Base-by-base conservation (phyloP, 2,329 filamentous ascomycete genomes). In the Arthrobotrys sinensis region DNA sequence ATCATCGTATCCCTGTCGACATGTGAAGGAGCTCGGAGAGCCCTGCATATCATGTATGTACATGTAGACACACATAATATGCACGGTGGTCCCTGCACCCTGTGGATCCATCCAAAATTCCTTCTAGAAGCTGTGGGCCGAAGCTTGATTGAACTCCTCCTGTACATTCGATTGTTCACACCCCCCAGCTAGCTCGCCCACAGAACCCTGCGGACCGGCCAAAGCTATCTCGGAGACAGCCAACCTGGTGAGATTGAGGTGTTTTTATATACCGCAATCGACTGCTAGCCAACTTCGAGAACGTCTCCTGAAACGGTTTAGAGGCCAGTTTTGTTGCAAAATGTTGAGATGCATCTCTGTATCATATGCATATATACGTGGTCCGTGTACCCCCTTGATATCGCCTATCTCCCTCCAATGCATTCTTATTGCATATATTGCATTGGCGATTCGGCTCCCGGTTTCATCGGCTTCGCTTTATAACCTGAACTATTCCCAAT, bases 21-120 rank as follows among this genome's bases (percentile, higher is more conserved):
- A 72, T 65, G 57, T 60, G 65, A 77, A 70, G 73, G 73, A 77
- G 73, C 73, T 77, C 73, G 66, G 73, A 69, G 60, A 67, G 57
- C 65, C 60, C 50, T 66, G 65, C 66, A 62, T 57, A 62, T 38
- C 24, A 40, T 55, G 21, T 55, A 65, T 21, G 16, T 63, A 64
- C 60, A 16, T 16, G 11, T 38, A 21, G 32, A 48, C 45, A 53
- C n/a, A 64, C 46, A 45, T 45, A 34, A 21, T 68, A 69, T 71
- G 66, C 73, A 62, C 60, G 66, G 73, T 77, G 73, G 73, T 66
- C 73, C 73, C 60, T 77, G 73, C 73, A 55, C 73, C 48, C 16
- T 50, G 57, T 71, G 66, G 73, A 77, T 60, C 73, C 40, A 14
- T 57, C 65, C 60, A 24, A 24, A 60, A 43, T 28, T 67, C 53